phyloP scores from a whole-genome alignment of 1,284 basidiomycete species.

The Thelephora terrestris region DNA sequence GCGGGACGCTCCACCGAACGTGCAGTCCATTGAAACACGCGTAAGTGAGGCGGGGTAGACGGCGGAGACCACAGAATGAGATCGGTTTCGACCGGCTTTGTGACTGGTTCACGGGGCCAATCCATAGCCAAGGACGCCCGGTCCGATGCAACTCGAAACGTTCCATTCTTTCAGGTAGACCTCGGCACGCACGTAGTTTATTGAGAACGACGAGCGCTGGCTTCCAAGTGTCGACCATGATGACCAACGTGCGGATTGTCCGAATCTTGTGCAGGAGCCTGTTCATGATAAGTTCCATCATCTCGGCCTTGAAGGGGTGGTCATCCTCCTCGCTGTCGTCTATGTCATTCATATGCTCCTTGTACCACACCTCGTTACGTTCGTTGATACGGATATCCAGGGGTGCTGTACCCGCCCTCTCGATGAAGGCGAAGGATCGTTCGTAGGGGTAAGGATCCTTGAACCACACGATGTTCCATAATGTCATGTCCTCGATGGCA shows the following conservation, averaged over 20 bases:
- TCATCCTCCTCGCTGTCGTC: conserved; percentile 9
- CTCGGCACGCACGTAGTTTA: conserved; percentile 30
- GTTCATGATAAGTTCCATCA: conserved; percentile 37
- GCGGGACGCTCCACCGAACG: conserved; percentile 41
- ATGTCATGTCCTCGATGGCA: conserved; percentile 12
- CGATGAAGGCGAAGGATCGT: conserved; percentile 42
- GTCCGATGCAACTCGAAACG: conserved; percentile 49
- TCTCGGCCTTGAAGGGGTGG: conserved; percentile 27
- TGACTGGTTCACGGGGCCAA: conserved; percentile 25
- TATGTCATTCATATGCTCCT: conserved; percentile 7
- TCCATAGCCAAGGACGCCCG: conserved; percentile 20
- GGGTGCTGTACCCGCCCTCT: conserved; percentile 38
- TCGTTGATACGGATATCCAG: conserved; percentile 50
- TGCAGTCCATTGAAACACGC: conserved; percentile 45
- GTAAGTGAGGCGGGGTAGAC: conserved; percentile 31
- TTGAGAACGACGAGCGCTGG: conserved; percentile 37
- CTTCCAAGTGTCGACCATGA: conserved; percentile 42
- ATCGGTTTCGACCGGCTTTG: conserved; percentile 15
- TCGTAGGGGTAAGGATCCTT: conserved; percentile 35
- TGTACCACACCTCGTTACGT: conserved; percentile 25
- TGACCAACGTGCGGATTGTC: conserved; percentile 44
- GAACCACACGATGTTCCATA: conserved; percentile 32
- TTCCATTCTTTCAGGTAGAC: conserved; percentile 32
- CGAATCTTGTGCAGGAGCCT: conserved; percentile 36
- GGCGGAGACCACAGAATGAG: conserved; percentile 36